These are phyloP conservation scores for Coniochaeta sp. DNA, from an alignment of 2,329 filamentous ascomycete species.

Conservation along the genomic window DNA sequence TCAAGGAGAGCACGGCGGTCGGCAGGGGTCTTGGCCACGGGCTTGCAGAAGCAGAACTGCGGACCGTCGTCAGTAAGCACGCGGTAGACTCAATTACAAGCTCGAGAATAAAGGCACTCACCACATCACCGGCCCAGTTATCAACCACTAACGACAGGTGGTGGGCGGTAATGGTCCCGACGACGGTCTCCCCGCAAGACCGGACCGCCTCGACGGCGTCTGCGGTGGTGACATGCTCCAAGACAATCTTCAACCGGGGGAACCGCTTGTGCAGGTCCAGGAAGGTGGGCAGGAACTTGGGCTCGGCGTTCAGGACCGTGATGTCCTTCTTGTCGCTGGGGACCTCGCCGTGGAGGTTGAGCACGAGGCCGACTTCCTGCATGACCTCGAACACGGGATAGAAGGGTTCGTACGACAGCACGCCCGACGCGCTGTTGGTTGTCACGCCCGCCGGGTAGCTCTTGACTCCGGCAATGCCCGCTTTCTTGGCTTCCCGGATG, in stretches of 20 bases:
- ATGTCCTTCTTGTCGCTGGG: conserved; percentile 25
- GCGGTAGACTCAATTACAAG: neutral
- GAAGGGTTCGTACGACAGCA: conserved; percentile 62
- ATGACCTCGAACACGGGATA: conserved; percentile 82
- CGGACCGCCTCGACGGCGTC: conserved; percentile 74
- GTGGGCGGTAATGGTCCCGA: conserved; percentile 76
- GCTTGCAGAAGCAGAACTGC: conserved; percentile 63
- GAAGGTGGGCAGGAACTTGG: conserved; percentile 74
- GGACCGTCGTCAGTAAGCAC: neutral
- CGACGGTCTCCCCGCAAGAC: conserved; percentile 70
- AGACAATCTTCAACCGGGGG: conserved; percentile 60
- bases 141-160: conserved; percentile 77
- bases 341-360: conserved; percentile 89
- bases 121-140: conserved; percentile 53
- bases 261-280: conserved; percentile 66
- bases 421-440: conserved; percentile 62
- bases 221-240: conserved; percentile 85
- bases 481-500: conserved; percentile 64
- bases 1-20: conserved; percentile 67
- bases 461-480: conserved; percentile 67
- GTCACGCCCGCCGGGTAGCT: conserved; percentile 57
- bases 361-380: conserved; percentile 65
- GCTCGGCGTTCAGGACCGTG: conserved; percentile 62
- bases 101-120: conserved; percentile 10
- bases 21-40: conserved; percentile 64